Evolutionary conservation across 2,329 filamentous ascomycete genomes (phyloP).

Genomic region (Paraphoma chrysanthemicola): DNA sequence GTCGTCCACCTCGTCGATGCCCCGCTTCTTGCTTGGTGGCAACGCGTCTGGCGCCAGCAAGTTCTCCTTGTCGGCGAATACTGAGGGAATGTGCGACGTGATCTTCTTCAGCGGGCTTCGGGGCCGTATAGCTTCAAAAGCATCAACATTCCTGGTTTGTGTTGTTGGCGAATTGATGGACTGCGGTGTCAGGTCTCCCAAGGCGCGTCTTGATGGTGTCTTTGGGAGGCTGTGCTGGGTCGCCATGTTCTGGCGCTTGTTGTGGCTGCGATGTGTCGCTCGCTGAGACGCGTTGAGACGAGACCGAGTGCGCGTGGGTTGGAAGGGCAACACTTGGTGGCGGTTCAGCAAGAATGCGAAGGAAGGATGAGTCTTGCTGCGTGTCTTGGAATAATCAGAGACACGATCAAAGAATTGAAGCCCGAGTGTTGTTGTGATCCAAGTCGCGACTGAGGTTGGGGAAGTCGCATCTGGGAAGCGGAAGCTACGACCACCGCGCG

Average conservation of each 20-base stretch:
- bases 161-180: slow-evolving; percentile 43
- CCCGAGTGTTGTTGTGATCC: slow-evolving; percentile 20
- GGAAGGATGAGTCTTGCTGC: slow-evolving; percentile 7
- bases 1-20: slow-evolving; percentile 45
- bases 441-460: slow-evolving; percentile 30
- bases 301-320: slow-evolving; percentile 9
- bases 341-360: not conserved
- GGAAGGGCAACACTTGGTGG: slow-evolving; percentile 1
- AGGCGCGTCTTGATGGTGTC: slow-evolving; percentile 40
- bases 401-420: slow-evolving; percentile 5
- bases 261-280: slow-evolving; percentile 14
- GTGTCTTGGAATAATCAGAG: slow-evolving; percentile 1
- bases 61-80: slow-evolving; percentile 40
- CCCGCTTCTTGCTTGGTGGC: slow-evolving; percentile 41
- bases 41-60: slow-evolving; percentile 16
- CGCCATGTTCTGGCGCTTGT: slow-evolving; percentile 33
- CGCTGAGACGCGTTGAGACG: slow-evolving; percentile 29
- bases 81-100: slow-evolving; percentile 29
- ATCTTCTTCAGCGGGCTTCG: slow-evolving; percentile 47
- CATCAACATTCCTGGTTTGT: slow-evolving; percentile 23
- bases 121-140: slow-evolving; percentile 29
- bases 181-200: slow-evolving; percentile 44
- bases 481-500: slow-evolving; percentile 14
- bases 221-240: slow-evolving; percentile 35
- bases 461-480: slow-evolving; percentile 17